Conservation (phyloP, 2,329 filamentous ascomycete genomes). For the Hypoxylon sp. region DNA sequence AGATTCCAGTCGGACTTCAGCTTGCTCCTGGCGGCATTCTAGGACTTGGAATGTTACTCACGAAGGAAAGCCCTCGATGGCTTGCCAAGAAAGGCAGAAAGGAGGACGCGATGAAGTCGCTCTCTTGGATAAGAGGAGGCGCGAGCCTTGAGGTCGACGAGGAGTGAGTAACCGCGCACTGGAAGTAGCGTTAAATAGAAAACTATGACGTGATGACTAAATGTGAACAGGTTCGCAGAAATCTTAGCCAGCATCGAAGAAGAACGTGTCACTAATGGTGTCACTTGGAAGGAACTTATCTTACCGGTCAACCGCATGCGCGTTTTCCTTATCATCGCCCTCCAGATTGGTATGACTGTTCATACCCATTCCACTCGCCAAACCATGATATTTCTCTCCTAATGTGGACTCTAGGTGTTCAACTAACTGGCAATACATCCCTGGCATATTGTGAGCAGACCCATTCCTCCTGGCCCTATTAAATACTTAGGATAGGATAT, state of each 20-base stretch:
- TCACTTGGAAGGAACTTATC: constrained; percentile 63
- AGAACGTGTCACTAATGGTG: constrained; percentile 59
- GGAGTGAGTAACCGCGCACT: constrained; percentile 50
- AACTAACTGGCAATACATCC: constrained; percentile 67
- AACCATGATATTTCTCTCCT: background rate
- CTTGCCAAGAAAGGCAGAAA: constrained; percentile 61
- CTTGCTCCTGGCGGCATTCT: constrained; percentile 57
- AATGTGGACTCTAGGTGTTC: constrained; percentile 51
- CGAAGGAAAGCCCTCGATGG: constrained; percentile 65
- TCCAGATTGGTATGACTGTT: constrained; percentile 60
- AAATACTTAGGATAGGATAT: background rate
- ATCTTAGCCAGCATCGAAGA: constrained; percentile 64
- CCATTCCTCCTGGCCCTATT: background rate
- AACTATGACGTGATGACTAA: background rate
- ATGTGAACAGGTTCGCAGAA: constrained; percentile 55
- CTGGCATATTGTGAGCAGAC: constrained; percentile 62
- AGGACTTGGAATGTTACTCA: constrained; percentile 65
- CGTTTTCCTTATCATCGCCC: constrained; percentile 64
- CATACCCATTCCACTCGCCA: background rate
- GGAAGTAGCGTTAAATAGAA: background rate
- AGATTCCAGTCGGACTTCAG: constrained; percentile 65
- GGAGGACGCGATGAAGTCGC: constrained; percentile 62
- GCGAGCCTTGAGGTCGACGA: constrained; percentile 55
- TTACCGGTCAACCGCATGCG: constrained; percentile 64
- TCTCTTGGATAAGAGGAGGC: constrained; percentile 68